Evolutionary conservation across 805 yeast genomes (phyloP).

Genomic region (Metschnikowia santaceciliae): DNA sequence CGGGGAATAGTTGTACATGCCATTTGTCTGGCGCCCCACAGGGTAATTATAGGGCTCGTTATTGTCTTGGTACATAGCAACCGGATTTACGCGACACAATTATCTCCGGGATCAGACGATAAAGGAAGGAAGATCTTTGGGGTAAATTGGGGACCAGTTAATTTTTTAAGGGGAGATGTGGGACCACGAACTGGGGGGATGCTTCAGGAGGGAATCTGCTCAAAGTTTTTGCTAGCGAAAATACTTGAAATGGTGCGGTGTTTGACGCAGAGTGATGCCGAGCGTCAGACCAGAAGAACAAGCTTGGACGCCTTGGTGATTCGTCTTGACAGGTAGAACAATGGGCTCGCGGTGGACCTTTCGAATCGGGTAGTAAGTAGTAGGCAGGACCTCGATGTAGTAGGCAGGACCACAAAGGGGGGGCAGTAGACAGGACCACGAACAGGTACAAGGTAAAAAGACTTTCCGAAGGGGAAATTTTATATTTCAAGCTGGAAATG

Average conservation of each 20-base stretch:
- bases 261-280: not conserved
- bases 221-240: not conserved
- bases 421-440: not conserved
- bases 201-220: no score
- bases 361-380: not conserved
- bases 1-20: slow-evolving; percentile 13
- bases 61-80: slow-evolving; percentile 1
- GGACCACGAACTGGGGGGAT: not conserved
- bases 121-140: not conserved
- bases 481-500: no score
- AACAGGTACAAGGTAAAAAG: not conserved
- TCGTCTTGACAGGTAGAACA: not conserved
- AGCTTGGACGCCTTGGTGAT: not conserved
- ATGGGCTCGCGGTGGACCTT: not conserved
- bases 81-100: not conserved
- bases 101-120: not conserved
- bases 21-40: slow-evolving; percentile 10
- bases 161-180: not conserved
- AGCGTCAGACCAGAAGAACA: not conserved
- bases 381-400: not conserved
- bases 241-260: not conserved
- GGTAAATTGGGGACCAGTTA: not conserved
- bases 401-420: not conserved
- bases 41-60: slow-evolving; percentile 6
- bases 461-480: not conserved